A percentile compares a stretch with the other conserved stretches of the same genome.
These are phyloP conservation scores for Sporisorium scitamineum DNA, from an alignment of 1,284 basidiomycete genomes.

Conservation along the genomic window DNA sequence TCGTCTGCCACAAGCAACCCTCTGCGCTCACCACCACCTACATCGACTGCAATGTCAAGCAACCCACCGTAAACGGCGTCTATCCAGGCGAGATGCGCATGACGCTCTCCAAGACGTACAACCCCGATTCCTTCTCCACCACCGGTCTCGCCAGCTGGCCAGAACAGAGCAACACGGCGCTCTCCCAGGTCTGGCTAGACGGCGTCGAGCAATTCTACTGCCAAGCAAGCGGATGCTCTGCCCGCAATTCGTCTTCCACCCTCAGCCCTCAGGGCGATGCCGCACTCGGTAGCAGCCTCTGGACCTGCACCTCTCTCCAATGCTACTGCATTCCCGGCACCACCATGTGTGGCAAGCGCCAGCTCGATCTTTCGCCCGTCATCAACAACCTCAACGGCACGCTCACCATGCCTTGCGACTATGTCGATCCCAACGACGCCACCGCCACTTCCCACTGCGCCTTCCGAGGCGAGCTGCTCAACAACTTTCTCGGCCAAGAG, in stretches of 20 bases:
- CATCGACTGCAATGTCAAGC: slow-evolving; percentile 50
- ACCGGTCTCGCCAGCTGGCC: slow-evolving; percentile 53
- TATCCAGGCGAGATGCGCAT: slow-evolving; percentile 54
- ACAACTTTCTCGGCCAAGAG: slow-evolving; percentile 47
- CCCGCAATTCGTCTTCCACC: slow-evolving; percentile 40
- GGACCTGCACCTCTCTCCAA: slow-evolving; percentile 51
- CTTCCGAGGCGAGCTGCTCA: slow-evolving; percentile 48
- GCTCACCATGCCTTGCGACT: slow-evolving; percentile 60
- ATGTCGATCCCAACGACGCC: slow-evolving; percentile 44
- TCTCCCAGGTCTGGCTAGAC: slow-evolving; percentile 57
- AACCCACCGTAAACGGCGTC: slow-evolving; percentile 49
- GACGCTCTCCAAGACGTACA: slow-evolving; percentile 54
- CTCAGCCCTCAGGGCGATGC: slow-evolving; percentile 21
- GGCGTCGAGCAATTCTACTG: slow-evolving; percentile 63
- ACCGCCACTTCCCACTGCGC: slow-evolving; percentile 39
- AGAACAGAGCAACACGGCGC: slow-evolving; percentile 41
- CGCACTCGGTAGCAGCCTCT: slow-evolving; percentile 38
- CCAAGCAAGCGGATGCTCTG: slow-evolving; percentile 51
- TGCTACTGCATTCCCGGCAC: slow-evolving; percentile 60
- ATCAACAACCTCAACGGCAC: slow-evolving; percentile 56
- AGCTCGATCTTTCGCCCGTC: slow-evolving; percentile 45
- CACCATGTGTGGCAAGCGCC: slow-evolving; percentile 47
- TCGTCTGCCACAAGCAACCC: slow-evolving; percentile 59
- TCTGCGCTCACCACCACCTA: slow-evolving; percentile 49
- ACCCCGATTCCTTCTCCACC: slow-evolving; percentile 33